Base-by-base conservation (phyloP, 116 monocot species). In the Zostera marina region DNA sequence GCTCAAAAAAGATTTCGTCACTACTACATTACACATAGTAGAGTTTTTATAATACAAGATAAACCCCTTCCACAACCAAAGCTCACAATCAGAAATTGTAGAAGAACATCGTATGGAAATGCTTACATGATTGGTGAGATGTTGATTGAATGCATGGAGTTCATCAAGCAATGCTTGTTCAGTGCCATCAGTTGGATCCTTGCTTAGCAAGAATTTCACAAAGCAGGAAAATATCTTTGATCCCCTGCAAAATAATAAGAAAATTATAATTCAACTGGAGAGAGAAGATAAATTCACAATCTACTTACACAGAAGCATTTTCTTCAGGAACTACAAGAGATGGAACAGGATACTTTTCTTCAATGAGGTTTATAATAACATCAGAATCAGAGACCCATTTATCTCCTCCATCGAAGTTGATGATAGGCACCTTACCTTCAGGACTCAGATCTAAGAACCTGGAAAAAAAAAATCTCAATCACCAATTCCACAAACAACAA, bases 371-470 rank as follows among this genome's bases (percentile, higher is more conserved):
- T 0, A 75, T 66, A 42, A 93, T 87, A 7, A 84, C 84, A 69
- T 93, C 93, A 3, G 93, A 93, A 60, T 87, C 93, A 19, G 81
- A 26, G 42, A 84, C 65, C 81, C 84, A 86, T 44, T 78, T 67
- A 9, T 54, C 76, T 14, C 79, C 79, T 8, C 51, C 78, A 0
- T 25, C 60, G 42, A 44, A 54, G 25, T 81, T 84, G 21, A 74
- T 41, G 54, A 87, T 81, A 0, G 88, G 84, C 38, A 87, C 88
- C 72, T 84, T 87, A 20, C 87, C 88, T 65, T 87, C 79, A 0
- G 87, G 93, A 51, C 62, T 93, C 21, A 81, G 75, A 60, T 81
- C 63, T 71, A 84, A 63, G 49, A 93, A 93, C 93, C 87, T 93
- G 41, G 8, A 20, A 17, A 49, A 49, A 20, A 20, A 17, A 49